Evolutionary conservation across 2,329 filamentous ascomycete species (phyloP).

Genomic region (Remersonia thermophila): DNA sequence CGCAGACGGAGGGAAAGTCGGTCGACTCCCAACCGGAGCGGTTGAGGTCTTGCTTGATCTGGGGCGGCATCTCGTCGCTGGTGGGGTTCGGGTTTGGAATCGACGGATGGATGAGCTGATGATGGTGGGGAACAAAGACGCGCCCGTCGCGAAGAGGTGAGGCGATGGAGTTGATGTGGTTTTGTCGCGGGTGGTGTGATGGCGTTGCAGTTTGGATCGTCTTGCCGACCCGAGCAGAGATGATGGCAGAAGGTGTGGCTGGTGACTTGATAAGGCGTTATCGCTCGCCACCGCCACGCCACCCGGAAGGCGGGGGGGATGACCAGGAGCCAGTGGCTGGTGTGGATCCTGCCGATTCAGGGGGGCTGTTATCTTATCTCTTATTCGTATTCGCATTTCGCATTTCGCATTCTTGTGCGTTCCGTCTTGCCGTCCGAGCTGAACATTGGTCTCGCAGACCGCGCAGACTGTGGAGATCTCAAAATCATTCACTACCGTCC

Average conservation of each 20-base stretch:
- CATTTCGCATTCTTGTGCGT: neutral
- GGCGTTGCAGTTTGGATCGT: too few relatives aligned
- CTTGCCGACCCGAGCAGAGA: too few relatives aligned
- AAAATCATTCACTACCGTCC: too few relatives aligned
- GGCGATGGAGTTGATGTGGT: neutral
- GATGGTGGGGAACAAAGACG: neutral
- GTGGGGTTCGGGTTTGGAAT: neutral
- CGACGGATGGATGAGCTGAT: neutral
- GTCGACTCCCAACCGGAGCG: slow-evolving; percentile 92
- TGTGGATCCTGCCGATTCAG: too few relatives aligned
- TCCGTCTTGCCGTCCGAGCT: slow-evolving; percentile 8
- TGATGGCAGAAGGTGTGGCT: too few relatives aligned
- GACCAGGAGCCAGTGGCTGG: too few relatives aligned
- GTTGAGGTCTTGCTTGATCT: slow-evolving; percentile 94
- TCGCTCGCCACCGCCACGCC: too few relatives aligned
- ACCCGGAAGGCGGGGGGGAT: too few relatives aligned
- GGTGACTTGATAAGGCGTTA: too few relatives aligned
- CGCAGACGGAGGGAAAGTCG: slow-evolving; percentile 78
- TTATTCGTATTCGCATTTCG: slow-evolving; percentile 13
- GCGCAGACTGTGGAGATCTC: too few relatives aligned
- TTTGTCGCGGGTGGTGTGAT: slow-evolving; percentile 6
- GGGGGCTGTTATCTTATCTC: slow-evolving; percentile 4
- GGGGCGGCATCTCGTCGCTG: slow-evolving; percentile 57
- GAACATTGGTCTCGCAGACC: too few relatives aligned
- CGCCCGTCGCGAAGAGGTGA: neutral